phyloP scores from a whole-genome alignment of 768 basidiomycete genomes.

The Kwoniella botswanensis region DNA sequence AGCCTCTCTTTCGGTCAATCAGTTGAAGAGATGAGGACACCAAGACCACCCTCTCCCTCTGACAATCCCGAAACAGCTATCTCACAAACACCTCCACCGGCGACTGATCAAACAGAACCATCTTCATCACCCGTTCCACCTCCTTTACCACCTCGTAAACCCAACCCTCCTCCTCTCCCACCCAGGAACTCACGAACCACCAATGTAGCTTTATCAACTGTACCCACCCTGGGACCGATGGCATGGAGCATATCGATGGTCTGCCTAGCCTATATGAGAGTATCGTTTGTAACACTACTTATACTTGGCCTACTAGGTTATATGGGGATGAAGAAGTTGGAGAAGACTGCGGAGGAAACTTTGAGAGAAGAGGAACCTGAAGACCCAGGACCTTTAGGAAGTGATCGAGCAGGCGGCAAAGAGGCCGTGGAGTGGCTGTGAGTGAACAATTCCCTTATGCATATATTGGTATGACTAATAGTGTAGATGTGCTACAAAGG shows the following conservation, averaged over 20 bases:
- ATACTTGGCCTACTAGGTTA: neutral
- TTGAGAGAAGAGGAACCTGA: conserved; percentile 6
- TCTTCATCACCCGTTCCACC: neutral
- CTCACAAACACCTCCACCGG: neutral
- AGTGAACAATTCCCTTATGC: neutral
- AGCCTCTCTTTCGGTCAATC: conserved; percentile 11
- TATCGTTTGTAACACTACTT: conserved; percentile 9
- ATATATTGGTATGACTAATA: no score
- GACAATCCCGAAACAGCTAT: neutral
- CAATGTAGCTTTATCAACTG: conserved; percentile 3
- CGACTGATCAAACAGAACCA: neutral
- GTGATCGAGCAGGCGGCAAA: neutral
- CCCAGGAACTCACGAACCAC: neutral
- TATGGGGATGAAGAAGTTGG: conserved; percentile 11
- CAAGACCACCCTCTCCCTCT: neutral
- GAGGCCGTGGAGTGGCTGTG: conserved; percentile 31
- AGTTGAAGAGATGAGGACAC: conserved; percentile 1
- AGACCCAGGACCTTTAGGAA: neutral
- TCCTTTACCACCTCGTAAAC: conserved; percentile 1
- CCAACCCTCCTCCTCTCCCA: conserved; percentile 14
- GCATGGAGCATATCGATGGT: conserved; percentile 12
- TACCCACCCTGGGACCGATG: conserved; percentile 12
- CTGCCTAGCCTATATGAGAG: conserved; percentile 15
- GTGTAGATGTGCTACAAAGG: conserved; percentile 11
- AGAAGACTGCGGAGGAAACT: neutral